Conservation (phyloP, 371 early-diverging fungal species). For the Rhizopus sp. region DNA sequence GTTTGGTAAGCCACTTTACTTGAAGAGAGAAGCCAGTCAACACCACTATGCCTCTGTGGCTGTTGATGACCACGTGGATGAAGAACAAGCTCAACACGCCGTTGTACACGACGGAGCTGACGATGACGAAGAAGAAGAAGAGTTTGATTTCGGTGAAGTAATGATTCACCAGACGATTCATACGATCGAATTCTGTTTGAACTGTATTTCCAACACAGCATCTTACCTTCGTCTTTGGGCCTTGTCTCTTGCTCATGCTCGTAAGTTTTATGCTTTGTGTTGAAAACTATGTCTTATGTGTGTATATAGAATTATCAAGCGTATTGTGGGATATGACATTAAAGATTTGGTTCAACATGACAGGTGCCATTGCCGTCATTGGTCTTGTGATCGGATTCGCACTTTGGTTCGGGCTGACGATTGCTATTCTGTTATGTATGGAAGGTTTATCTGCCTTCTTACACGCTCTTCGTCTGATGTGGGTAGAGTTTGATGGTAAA, state of each 20-base stretch:
- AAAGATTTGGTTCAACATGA: slow-evolving; percentile 62
- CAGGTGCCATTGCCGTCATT: slow-evolving; percentile 57
- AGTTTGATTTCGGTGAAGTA: slow-evolving; percentile 91
- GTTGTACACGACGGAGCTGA: slow-evolving; percentile 21
- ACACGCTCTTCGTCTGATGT: slow-evolving; percentile 99
- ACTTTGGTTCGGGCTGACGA: slow-evolving; percentile 86
- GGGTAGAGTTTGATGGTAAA: slow-evolving; percentile 99
- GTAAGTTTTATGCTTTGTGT: slow-evolving; percentile 37
- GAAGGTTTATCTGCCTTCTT: slow-evolving; percentile 99
- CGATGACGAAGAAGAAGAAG: slow-evolving; percentile 56
- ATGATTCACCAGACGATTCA: slow-evolving; percentile 98
- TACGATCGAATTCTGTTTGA: slow-evolving; percentile 99
- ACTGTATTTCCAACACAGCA: slow-evolving; percentile 99
- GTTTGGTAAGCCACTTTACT: slow-evolving; percentile 90
- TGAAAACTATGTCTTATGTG: not conserved
- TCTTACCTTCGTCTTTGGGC: slow-evolving; percentile 99
- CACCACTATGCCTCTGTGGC: slow-evolving; percentile 71
- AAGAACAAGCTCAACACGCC: slow-evolving; percentile 23
- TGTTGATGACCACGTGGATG: slow-evolving; percentile 40
- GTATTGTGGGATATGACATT: slow-evolving; percentile 98
- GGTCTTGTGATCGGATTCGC: slow-evolving; percentile 74
- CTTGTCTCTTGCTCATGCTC: slow-evolving; percentile 98
- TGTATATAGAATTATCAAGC: slow-evolving; percentile 83
- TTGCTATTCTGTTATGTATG: slow-evolving; percentile 92
- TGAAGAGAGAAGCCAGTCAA: slow-evolving; percentile 80